Base-by-base conservation (phyloP, 2,329 filamentous ascomycete species). In the Sporothrix brunneoviolacea region DNA sequence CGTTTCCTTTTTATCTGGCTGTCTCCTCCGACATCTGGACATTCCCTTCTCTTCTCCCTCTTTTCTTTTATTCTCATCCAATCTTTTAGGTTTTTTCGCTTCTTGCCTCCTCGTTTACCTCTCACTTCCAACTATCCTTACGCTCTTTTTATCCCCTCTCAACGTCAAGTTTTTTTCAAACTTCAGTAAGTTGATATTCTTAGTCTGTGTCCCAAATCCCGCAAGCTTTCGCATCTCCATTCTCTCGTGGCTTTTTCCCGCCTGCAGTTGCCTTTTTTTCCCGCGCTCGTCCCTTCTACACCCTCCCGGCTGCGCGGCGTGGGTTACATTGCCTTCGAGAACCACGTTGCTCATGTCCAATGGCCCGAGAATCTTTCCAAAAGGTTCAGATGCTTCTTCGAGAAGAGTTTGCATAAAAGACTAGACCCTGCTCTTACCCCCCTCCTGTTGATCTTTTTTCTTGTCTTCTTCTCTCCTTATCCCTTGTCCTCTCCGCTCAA, bases 1-100 rank as follows among this genome's bases (percentile, higher is more conserved):
- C 39, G n/a, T 43, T 49, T 41, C 21, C 30, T 24, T 49, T 49
- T 49, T 36, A 48, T 48, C 18, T 12, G n/a, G 46, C 36, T 6
- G 7, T 7, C 7, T n/a, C 32, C 15, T n/a, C 32, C n/a, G n/a
- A n/a, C n/a, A n/a, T 35, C 12, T 35, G 24, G 18, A 18, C 19
- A 37, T 38, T 33, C 36, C 38, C 12, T 27, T 24, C 16, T 38
- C 28, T 45, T 24, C 28, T 8, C 19, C 33, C 28, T 27, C 37
- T 33, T 24, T 45, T 39, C 37, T 28, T 32, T 32, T 38, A 28
- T 28, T 28, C 24, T 5, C 24, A 28, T 28, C 24, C 24, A 28
- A 28, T 28, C 24, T 10, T 28, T 28, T 28, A 5, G 10, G 24
- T 37, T 47, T 28, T 32, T 18, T 42, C 13, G 22, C 32, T 35